Conservation (phyloP, 23 red algal species). For the Pyropia haitanensis region DNA sequence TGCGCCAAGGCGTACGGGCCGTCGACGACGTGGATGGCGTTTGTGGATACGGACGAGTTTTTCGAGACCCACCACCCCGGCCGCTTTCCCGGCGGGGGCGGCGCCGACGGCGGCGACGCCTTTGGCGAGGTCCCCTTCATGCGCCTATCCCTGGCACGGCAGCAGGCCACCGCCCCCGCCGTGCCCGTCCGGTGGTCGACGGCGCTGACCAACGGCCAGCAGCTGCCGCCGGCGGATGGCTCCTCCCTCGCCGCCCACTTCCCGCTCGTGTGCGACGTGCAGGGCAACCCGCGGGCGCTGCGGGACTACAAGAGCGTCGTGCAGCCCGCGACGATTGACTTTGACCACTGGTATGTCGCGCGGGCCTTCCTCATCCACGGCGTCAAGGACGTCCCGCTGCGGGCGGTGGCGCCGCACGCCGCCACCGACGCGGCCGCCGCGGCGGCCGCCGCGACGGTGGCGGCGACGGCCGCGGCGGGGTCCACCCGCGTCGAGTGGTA, state of each 20-base stretch:
- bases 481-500: neutral
- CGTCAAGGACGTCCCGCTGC: too few species aligned
- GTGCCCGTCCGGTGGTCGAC: slow-evolving; percentile 39
- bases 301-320: slow-evolving; percentile 21
- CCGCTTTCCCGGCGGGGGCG: too few species aligned
- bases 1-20: slow-evolving; percentile 18
- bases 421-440: neutral
- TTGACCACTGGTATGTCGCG: too few species aligned
- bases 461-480: slow-evolving; percentile 2
- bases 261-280: slow-evolving; percentile 16
- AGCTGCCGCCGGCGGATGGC: slow-evolving; percentile 4
- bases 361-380: too few species aligned
- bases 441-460: slow-evolving; percentile 5
- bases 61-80: slow-evolving; percentile 23
- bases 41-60: slow-evolving; percentile 53
- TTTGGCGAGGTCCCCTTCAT: too few species aligned
- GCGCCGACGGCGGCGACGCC: too few species aligned
- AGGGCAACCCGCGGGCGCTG: slow-evolving; percentile 13
- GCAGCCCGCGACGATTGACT: slow-evolving; percentile 1
- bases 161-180: neutral
- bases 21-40: slow-evolving; percentile 32
- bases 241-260: slow-evolving; percentile 22
- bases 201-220: slow-evolving; percentile 33
- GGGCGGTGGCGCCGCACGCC: too few species aligned
- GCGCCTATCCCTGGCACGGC: too few species aligned